Evolutionary conservation across 2,329 filamentous ascomycete species (phyloP).

Genomic region (Tolypocladium tundrense): DNA sequence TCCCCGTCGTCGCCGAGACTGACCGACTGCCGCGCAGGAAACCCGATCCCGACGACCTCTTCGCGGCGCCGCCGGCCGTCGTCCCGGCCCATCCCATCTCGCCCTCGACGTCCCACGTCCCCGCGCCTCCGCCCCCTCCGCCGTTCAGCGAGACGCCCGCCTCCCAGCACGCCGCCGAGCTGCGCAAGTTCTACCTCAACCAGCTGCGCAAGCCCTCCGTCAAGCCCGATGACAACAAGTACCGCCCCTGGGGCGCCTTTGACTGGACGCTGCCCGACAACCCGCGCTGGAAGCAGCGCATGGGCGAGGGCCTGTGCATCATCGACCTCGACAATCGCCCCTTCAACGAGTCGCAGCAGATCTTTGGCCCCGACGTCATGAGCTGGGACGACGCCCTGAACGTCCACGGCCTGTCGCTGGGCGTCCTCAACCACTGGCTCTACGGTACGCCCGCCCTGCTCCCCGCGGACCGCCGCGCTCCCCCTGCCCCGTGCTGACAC

Average conservation of each 20-base stretch:
- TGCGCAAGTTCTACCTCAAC: conserved; percentile 22
- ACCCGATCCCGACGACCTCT: not conserved
- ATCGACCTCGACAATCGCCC: conserved; percentile 33
- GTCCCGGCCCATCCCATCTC: not conserved
- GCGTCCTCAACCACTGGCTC: conserved; percentile 33
- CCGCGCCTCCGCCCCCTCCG: not conserved
- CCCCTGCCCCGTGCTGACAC: conserved; percentile 8
- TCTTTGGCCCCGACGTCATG: conserved; percentile 24
- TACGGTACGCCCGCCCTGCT: conserved; percentile 20
- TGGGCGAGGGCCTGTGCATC: conserved; percentile 31
- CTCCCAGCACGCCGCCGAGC: conserved; percentile 3
- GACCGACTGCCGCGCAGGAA: not conserved
- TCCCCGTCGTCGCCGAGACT: not conserved
- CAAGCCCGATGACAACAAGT: conserved; percentile 13
- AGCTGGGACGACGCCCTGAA: conserved; percentile 21
- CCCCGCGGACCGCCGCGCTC: no score
- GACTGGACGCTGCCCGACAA: conserved; percentile 17
- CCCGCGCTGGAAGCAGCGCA: conserved; percentile 18
- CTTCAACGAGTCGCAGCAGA: conserved; percentile 23
- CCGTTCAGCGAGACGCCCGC: not conserved
- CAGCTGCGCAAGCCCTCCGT: conserved; percentile 19
- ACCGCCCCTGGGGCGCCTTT: conserved; percentile 21
- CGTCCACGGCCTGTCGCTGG: conserved; percentile 27
- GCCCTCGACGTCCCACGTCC: not conserved
- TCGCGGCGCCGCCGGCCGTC: not conserved